Percentiles rank a stretch among this genome's conserved stretches.
Conservation (phyloP, 2,329 filamentous ascomycete species). For the Epichloe glyceriae region DNA sequence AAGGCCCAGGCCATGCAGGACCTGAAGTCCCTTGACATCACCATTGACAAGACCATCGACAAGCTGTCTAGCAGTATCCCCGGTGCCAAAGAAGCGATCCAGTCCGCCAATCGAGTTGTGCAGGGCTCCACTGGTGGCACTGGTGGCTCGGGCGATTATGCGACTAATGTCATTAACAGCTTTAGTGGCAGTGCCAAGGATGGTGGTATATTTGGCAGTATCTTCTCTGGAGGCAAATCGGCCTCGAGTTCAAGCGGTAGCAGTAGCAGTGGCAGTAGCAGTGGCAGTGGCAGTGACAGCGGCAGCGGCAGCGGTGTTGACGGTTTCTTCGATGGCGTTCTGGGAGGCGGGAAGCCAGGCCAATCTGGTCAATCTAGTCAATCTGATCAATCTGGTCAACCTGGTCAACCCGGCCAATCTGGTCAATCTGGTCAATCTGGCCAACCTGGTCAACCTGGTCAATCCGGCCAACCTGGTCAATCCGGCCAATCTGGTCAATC, state of each 20-base stretch:
- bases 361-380: no score
- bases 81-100: background rate
- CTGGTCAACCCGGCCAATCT: no score
- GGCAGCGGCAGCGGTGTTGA: no score
- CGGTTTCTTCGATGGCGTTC: no score
- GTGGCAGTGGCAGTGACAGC: background rate
- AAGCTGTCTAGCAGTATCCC: background rate
- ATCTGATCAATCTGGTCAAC: no score
- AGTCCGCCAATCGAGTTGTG: background rate
- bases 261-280: background rate
- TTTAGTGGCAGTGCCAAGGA: background rate
- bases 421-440: no score
- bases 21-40: background rate
- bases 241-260: background rate
- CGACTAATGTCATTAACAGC: background rate
- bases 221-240: background rate
- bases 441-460: no score
- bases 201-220: background rate
- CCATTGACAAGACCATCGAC: background rate
- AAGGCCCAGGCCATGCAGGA: constrained; percentile 6
- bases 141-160: background rate
- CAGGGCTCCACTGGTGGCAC: background rate
- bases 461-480: fast-evolving
- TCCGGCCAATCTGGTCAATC: no score
- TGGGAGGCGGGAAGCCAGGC: no score